Evolutionary conservation across 1,139 yeast species (phyloP).

Genomic region (Wickerhamomyces sp.): DNA sequence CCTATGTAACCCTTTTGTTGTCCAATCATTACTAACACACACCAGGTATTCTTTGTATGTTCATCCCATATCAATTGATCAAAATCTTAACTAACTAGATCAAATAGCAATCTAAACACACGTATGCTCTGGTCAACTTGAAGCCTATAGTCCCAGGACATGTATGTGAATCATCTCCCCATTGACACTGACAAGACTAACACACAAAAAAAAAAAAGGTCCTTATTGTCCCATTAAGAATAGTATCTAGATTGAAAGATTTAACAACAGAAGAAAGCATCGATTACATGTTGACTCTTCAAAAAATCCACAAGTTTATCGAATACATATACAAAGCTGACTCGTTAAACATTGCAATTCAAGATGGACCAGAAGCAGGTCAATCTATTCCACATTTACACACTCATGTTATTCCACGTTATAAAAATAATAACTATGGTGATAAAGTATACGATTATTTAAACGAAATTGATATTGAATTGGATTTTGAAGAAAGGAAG

Average conservation of each 20-base stretch:
- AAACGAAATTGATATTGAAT: constrained; percentile 43
- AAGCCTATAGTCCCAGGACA: constrained; percentile 93
- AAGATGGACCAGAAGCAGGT: constrained; percentile 95
- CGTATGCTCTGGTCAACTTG: constrained; percentile 82
- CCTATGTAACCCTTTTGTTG: neutral
- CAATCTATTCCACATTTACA: constrained; percentile 93
- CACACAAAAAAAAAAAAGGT: constrained; percentile 26
- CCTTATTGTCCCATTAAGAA: constrained; percentile 74
- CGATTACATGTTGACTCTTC: constrained; percentile 79
- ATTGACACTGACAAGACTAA: neutral
- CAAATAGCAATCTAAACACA: constrained; percentile 38
- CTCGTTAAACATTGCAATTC: constrained; percentile 81
- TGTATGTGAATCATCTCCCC: constrained; percentile 20
- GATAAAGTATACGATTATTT: constrained; percentile 65
- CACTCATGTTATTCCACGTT: constrained; percentile 87
- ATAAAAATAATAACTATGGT: constrained; percentile 56
- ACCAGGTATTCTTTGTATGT: constrained; percentile 24
- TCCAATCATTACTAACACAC: constrained; percentile 1
- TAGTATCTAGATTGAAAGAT: constrained; percentile 60
- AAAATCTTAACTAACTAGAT: neutral
- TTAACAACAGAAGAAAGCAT: constrained; percentile 64
- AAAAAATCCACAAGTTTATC: constrained; percentile 61
- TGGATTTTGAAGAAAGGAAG: constrained; percentile 32
- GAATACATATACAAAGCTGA: constrained; percentile 67
- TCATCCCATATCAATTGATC: neutral